phyloP scores from a whole-genome alignment of 352 stramenopile genomes.

The Hyaloperonospora arabidopsidis region DNA sequence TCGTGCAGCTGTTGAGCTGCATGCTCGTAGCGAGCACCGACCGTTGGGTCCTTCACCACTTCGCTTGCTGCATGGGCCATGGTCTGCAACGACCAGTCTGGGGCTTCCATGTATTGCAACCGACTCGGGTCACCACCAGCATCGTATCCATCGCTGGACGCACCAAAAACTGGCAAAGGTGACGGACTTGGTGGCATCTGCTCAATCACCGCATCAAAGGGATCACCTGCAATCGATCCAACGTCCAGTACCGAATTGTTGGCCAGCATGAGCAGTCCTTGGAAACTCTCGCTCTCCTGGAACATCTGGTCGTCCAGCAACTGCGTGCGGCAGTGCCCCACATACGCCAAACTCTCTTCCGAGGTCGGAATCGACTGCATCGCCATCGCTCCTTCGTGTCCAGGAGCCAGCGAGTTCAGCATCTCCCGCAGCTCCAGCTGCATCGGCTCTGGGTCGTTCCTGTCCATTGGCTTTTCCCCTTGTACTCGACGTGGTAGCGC shows the following conservation, averaged over 20 bases:
- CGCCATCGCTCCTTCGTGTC: constrained; percentile 4
- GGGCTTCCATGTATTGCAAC: constrained; percentile 20
- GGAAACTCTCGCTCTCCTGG: constrained; percentile 20
- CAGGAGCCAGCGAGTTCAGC: constrained; percentile 17
- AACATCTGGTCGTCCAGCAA: constrained; percentile 32
- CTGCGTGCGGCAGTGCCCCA: constrained; percentile 21
- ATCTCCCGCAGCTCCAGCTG: constrained; percentile 25
- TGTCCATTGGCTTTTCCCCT: neutral
- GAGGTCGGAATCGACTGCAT: constrained; percentile 1
- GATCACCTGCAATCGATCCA: constrained; percentile 8
- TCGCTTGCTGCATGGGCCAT: constrained; percentile 17
- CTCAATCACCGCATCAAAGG: constrained; percentile 26
- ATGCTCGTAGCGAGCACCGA: constrained; percentile 27
- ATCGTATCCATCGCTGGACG: constrained; percentile 4
- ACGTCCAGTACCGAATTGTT: constrained; percentile 12
- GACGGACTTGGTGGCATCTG: constrained; percentile 16
- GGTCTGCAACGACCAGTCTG: constrained; percentile 22
- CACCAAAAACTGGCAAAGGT: neutral
- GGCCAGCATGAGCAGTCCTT: constrained; percentile 25
- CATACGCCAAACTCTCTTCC: constrained; percentile 14
- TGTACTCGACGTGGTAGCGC: neutral
- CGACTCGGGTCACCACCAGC: constrained; percentile 7
- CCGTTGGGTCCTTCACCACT: constrained; percentile 21
- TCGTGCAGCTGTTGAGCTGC: constrained; percentile 24
- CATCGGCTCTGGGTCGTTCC: constrained; percentile 3